These are phyloP conservation scores for Globisporangium alternatum DNA, from an alignment of 352 stramenopile species.

Conservation along the genomic window DNA sequence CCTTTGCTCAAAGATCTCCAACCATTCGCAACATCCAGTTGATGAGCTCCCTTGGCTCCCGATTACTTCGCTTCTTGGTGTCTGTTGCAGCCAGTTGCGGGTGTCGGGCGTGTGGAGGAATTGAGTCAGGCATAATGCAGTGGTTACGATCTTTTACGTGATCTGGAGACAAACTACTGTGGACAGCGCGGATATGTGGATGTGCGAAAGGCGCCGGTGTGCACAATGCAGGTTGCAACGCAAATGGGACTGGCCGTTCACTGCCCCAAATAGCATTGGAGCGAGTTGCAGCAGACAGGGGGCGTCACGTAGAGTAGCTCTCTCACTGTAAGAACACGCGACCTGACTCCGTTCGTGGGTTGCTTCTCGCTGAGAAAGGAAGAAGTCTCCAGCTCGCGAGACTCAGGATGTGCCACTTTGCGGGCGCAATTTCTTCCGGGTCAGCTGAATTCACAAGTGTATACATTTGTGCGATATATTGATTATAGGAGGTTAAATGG, in stretches of 20 bases:
- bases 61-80: neutral
- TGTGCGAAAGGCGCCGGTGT: conserved; percentile 4
- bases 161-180: neutral
- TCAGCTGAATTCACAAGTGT: neutral
- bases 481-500: neutral
- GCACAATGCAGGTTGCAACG: no score
- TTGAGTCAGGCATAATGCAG: conserved; percentile 3
- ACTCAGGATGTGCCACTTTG: conserved; percentile 1
- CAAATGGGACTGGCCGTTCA: no score
- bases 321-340: neutral
- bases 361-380: neutral
- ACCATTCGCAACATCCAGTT: neutral
- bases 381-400: conserved; percentile 2
- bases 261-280: neutral
- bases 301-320: neutral
- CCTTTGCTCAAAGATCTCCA: neutral
- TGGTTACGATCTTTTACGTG: neutral
- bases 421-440: conserved; percentile 2
- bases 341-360: neutral
- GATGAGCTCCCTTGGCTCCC: neutral
- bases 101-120: neutral
- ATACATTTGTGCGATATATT: neutral
- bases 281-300: conserved; percentile 10
- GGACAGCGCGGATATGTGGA: conserved; percentile 4
- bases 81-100: conserved; percentile 6